Base-by-base conservation (phyloP, 2,329 filamentous ascomycete species). In the Microthyrium microscopicum region DNA sequence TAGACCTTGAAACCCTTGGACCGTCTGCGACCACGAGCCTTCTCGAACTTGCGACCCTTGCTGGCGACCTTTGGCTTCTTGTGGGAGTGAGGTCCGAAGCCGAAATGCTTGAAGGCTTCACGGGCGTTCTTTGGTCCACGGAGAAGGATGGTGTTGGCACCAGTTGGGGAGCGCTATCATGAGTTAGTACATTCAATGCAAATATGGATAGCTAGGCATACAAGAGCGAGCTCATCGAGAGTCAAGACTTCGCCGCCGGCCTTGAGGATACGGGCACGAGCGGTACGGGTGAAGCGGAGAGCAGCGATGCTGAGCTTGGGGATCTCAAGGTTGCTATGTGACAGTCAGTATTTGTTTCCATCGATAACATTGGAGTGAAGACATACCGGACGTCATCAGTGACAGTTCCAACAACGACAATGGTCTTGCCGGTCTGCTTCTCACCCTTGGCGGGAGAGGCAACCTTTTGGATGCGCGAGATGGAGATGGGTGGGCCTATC, bases 1-100 rank as follows among this genome's bases (percentile, higher is more conserved):
- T 93, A 98, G 61, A 98, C 89, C 84, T 98, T 98, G 85, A 98
- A 98, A 74, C 91, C 89, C 57, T 81, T 76, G 55, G 85, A 95
- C 62, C 84, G 73, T 78, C 89, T 91, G 68, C 89, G 85, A 66
- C 89, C 91, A 89, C 89, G 85, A 56, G 85, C 89, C 56, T 76
- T 74, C 78, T 98, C 91, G 72, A 98, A 98, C 74, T 98, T 98
- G 68, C 89, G 80, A 57, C 91, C 91, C 81, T 98, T 98, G 72
- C 83, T 92, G 66, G 83, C 73, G 56, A 98, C 73, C 53, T 92
- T 81, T 50, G 87, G 87, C 75, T 94, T 95, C 87, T 95, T 98
- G 78, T 92, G 70, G 64, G 76, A 85, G 76, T 98, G 89, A 47
- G 89, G 89, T 48, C 89, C 91, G 53, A 98, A 80, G 59, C 91